A percentile compares a stretch with the other conserved stretches of the same genome.
phyloP scores from a whole-genome alignment of 2,329 filamentous ascomycete genomes.

The Hortaea werneckii region DNA sequence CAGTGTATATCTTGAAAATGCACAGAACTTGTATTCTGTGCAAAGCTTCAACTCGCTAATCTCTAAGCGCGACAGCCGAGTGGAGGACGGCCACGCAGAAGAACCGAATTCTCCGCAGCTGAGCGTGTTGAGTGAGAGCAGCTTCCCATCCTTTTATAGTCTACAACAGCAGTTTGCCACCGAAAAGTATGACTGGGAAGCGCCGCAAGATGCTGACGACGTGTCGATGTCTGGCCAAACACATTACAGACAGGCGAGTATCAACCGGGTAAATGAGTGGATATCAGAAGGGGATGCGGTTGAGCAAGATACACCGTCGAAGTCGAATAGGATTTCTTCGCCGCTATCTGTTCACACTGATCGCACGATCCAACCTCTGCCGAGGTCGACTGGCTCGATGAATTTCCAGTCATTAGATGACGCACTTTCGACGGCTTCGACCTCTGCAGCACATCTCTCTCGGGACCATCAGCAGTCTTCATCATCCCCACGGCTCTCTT shows the following conservation, averaged over 20 bases:
- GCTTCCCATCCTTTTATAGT: conserved; percentile 28
- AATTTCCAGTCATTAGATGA: conserved; percentile 15
- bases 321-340: conserved; percentile 16
- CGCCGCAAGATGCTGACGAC: conserved; percentile 9
- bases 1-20: conserved; percentile 24
- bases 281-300: conserved; percentile 20
- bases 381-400: not conserved
- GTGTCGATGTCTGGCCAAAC: conserved; percentile 5
- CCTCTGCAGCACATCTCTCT: not conserved
- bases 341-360: conserved; percentile 5
- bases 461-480: not conserved
- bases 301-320: conserved; percentile 21
- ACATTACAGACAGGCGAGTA: conserved; percentile 23
- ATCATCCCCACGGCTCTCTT: not conserved
- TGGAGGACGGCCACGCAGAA: conserved; percentile 17
- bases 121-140: conserved; percentile 28
- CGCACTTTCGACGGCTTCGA: conserved; percentile 8
- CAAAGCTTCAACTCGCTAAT: conserved; percentile 27
- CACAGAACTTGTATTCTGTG: conserved; percentile 21
- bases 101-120: conserved; percentile 24
- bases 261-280: conserved; percentile 27
- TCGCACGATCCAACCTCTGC: not conserved
- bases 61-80: conserved; percentile 18
- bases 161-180: conserved; percentile 17
- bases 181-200: conserved; percentile 21